Conservation (phyloP, 495 filamentous ascomycete species). For the Trichocladium uniseriatum region DNA sequence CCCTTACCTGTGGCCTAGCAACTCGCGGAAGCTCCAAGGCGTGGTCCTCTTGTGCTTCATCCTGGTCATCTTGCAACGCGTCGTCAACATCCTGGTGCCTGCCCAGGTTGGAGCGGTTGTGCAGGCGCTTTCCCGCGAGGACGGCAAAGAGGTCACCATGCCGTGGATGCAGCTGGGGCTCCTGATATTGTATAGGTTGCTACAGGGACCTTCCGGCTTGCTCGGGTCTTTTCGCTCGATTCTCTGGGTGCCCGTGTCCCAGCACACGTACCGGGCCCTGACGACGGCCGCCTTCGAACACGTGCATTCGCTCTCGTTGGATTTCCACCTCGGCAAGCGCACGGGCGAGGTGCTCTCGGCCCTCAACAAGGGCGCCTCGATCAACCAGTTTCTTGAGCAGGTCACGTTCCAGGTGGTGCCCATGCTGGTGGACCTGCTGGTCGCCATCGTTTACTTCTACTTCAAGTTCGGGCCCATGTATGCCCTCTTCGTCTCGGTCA, state of each 20-base stretch:
- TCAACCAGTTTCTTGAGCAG: slow-evolving; percentile 94
- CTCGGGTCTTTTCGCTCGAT: slow-evolving; percentile 72
- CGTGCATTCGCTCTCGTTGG: slow-evolving; percentile 86
- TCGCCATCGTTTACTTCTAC: slow-evolving; percentile 82
- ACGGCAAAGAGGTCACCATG: slow-evolving; percentile 17
- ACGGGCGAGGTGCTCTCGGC: slow-evolving; percentile 94
- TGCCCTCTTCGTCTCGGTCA: slow-evolving; percentile 78
- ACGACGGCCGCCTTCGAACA: slow-evolving; percentile 95
- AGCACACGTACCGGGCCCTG: slow-evolving; percentile 91
- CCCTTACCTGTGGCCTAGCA: slow-evolving; percentile 87
- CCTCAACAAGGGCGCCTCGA: slow-evolving; percentile 87
- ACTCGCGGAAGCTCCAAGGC: slow-evolving; percentile 59
- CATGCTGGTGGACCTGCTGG: slow-evolving; percentile 82
- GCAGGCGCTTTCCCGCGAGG: slow-evolving; percentile 40
- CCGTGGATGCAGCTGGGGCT: slow-evolving; percentile 51
- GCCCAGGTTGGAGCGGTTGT: slow-evolving; percentile 66
- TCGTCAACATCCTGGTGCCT: slow-evolving; percentile 74
- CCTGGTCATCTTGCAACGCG: slow-evolving; percentile 65
- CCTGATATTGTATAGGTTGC: slow-evolving; percentile 70
- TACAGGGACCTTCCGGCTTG: slow-evolving; percentile 81
- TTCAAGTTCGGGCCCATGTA: slow-evolving; percentile 77
- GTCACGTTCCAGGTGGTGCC: slow-evolving; percentile 91
- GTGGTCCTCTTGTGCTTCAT: slow-evolving; percentile 71
- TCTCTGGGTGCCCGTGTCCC: slow-evolving; percentile 90
- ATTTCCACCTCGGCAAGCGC: slow-evolving; percentile 94